phyloP scores from a whole-genome alignment of 345 rosid species.

The Eucalyptus regnans region DNA sequence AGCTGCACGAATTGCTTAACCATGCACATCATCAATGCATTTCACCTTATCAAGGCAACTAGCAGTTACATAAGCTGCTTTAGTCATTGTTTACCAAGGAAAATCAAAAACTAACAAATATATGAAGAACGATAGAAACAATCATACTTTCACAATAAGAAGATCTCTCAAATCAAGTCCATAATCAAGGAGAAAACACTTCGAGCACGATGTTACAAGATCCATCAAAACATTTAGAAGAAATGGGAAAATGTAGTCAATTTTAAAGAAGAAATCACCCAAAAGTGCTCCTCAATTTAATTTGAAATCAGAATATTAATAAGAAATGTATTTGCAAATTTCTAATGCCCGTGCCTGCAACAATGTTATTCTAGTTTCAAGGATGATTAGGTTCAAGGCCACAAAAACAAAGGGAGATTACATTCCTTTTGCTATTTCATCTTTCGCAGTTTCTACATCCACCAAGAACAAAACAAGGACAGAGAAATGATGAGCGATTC shows the following conservation, averaged over 20 bases:
- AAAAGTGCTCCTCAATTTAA: background rate
- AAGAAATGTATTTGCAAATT: background rate
- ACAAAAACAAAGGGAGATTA: background rate
- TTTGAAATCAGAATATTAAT: background rate
- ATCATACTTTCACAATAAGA: background rate
- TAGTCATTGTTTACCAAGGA: background rate
- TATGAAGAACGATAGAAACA: background rate
- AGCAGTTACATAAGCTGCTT: background rate
- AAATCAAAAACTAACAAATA: background rate
- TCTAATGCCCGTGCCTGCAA: background rate
- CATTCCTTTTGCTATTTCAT: background rate
- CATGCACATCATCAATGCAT: background rate
- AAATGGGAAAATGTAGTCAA: background rate
- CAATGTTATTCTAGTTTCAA: background rate
- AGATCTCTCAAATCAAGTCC: background rate
- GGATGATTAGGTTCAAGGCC: background rate
- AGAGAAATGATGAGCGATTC: background rate
- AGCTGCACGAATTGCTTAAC: background rate
- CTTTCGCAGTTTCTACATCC: background rate
- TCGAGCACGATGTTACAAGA: background rate
- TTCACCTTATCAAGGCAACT: background rate
- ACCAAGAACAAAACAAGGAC: background rate
- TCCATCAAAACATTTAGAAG: background rate
- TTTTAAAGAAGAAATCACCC: background rate
- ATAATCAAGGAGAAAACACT: background rate